phyloP scores from a whole-genome alignment of 371 early-diverging fungal genomes.

The Syncephalastrum racemosum region DNA sequence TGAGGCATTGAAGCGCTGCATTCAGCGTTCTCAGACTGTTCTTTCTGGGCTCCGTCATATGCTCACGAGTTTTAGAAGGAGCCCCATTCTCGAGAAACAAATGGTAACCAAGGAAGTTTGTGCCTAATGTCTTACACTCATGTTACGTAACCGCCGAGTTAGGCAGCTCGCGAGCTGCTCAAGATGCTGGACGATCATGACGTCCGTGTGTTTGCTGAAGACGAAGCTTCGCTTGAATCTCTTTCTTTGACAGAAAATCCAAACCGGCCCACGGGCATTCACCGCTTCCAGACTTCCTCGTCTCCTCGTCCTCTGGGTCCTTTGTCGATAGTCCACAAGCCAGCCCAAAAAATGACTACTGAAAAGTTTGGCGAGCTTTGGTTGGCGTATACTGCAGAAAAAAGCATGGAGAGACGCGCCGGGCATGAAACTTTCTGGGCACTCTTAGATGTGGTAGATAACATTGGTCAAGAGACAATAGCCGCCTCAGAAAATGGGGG shows the following conservation, averaged over 20 bases:
- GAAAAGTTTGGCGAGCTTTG: constrained; percentile 31
- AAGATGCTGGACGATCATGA: constrained; percentile 19
- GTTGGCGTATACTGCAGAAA: constrained; percentile 20
- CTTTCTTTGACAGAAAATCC: background rate
- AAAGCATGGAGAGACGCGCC: constrained; percentile 11
- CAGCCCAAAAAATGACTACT: constrained; percentile 12
- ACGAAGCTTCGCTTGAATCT: background rate
- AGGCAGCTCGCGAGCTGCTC: constrained; percentile 30
- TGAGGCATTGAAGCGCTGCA: constrained; percentile 28
- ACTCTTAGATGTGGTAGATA: too few species aligned
- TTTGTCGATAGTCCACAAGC: constrained; percentile 16
- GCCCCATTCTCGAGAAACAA: constrained; percentile 31
- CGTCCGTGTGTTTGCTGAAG: constrained; percentile 15
- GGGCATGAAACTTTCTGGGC: too few species aligned
- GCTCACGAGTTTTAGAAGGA: constrained; percentile 16
- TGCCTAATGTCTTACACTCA: background rate
- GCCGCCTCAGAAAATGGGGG: too few species aligned
- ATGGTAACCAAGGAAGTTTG: constrained; percentile 15
- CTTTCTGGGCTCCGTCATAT: constrained; percentile 23
- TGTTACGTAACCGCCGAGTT: background rate
- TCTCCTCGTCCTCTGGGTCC: constrained; percentile 13
- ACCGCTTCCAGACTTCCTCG: constrained; percentile 19
- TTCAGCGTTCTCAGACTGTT: constrained; percentile 29
- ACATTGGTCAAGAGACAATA: too few species aligned
- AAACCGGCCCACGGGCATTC: constrained; percentile 7